A percentile compares a stretch with the other conserved stretches of the same genome.
Evolutionary conservation across 345 rosid species (phyloP).

Genomic region (Heritiera fomes): DNA sequence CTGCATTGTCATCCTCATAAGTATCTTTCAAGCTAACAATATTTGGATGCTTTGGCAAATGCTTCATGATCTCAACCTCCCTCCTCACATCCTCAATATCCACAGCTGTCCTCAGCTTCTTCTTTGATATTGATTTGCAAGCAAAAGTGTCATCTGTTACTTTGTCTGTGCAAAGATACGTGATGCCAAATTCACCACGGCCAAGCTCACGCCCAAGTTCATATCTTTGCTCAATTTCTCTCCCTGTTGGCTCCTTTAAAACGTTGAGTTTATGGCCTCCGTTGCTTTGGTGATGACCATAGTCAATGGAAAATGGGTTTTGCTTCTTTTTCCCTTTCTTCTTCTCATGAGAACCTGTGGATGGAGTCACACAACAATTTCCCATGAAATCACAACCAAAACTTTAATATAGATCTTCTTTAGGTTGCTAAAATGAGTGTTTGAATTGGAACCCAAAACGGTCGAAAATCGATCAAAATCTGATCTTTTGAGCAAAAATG

Average conservation of each 20-base stretch:
- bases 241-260: constrained; percentile 72
- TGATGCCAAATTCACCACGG: constrained; percentile 93
- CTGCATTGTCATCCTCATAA: constrained; percentile 87
- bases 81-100: constrained; percentile 97
- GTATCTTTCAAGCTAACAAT: constrained; percentile 76
- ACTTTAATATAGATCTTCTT: neutral
- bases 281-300: constrained; percentile 41
- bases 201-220: constrained; percentile 91
- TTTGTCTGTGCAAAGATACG: constrained; percentile 77
- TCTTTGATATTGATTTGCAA: constrained; percentile 92
- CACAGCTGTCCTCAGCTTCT: constrained; percentile 85
- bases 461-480: constrained; percentile 1
- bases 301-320: constrained; percentile 72
- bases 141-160: constrained; percentile 60
- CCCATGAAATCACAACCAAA: constrained; percentile 55
- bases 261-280: constrained; percentile 55
- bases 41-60: constrained; percentile 75
- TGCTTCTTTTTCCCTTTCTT: constrained; percentile 48
- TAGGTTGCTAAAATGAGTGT: constrained; percentile 14
- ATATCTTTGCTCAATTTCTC: constrained; percentile 64
- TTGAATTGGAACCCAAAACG: constrained; percentile 4
- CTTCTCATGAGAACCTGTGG: constrained; percentile 34
- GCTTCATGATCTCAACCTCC: constrained; percentile 97
- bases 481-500: constrained; percentile 14
- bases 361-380: constrained; percentile 76